Conservation (phyloP, 495 filamentous ascomycete species). For the Xylaria venustula region DNA sequence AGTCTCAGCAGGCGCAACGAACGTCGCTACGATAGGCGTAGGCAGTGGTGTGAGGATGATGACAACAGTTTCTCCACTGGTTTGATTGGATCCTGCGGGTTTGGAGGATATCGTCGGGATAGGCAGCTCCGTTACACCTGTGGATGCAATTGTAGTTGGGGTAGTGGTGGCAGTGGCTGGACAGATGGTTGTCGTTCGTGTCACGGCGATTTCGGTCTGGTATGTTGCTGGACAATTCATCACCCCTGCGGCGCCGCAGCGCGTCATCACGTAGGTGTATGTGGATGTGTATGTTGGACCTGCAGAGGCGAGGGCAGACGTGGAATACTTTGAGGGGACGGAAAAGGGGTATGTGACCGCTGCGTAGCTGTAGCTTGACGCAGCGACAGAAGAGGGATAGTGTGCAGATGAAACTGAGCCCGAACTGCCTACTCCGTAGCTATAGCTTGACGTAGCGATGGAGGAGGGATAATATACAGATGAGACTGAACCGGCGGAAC, state of each 20-base stretch:
- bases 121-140: neutral
- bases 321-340: neutral
- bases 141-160: neutral
- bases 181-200: slow-evolving; percentile 20
- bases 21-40: slow-evolving; percentile 22
- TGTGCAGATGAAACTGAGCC: no score
- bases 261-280: slow-evolving; percentile 20
- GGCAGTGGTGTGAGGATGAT: slow-evolving; percentile 19
- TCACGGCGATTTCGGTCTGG: slow-evolving; percentile 20
- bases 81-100: neutral
- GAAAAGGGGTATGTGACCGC: neutral
- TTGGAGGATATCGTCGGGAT: neutral
- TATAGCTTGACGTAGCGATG: neutral
- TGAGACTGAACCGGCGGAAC: neutral
- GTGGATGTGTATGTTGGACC: slow-evolving; percentile 7
- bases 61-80: neutral
- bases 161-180: slow-evolving; percentile 4
- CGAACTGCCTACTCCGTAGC: neutral
- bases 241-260: slow-evolving; percentile 21
- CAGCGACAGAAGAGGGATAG: neutral
- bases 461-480: neutral
- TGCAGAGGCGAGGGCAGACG: neutral
- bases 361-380: neutral
- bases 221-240: slow-evolving; percentile 28
- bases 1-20: neutral